Percentiles rank a stretch among this genome's conserved stretches.
Conservation (phyloP, 495 filamentous ascomycete species). For the Pseudoneurospora amorphoporcata region DNA sequence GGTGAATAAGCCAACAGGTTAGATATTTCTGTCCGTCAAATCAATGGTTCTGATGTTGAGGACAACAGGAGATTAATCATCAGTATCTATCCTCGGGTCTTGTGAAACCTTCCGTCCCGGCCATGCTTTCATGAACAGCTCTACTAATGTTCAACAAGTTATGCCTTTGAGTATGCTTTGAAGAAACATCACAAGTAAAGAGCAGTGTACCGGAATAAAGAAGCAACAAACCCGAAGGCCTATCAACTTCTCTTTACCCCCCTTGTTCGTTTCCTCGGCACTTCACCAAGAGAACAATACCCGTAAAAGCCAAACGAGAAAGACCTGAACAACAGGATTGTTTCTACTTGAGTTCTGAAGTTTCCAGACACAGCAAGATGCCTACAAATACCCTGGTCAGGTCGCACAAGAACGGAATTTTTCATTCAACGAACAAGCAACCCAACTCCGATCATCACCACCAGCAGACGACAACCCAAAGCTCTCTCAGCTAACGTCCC, state of each 20-base stretch:
- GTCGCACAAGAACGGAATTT: neutral
- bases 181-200: neutral
- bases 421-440: neutral
- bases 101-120: too few relatives aligned
- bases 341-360: neutral
- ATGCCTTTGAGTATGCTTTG: neutral
- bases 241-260: neutral
- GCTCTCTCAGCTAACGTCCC: neutral
- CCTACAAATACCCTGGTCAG: neutral
- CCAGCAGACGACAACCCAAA: neutral
- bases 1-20: too few relatives aligned
- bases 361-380: neutral
- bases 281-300: neutral
- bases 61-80: too few relatives aligned
- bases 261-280: neutral
- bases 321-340: neutral
- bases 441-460: neutral
- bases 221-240: neutral
- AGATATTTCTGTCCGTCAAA: too few relatives aligned
- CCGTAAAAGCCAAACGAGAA: neutral
- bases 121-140: too few relatives aligned
- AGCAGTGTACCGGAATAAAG: neutral
- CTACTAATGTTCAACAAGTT: neutral
- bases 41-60: too few relatives aligned
- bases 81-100: too few relatives aligned